Base-by-base conservation (phyloP, 2,329 filamentous ascomycete genomes). In the Fusarium sp. region DNA sequence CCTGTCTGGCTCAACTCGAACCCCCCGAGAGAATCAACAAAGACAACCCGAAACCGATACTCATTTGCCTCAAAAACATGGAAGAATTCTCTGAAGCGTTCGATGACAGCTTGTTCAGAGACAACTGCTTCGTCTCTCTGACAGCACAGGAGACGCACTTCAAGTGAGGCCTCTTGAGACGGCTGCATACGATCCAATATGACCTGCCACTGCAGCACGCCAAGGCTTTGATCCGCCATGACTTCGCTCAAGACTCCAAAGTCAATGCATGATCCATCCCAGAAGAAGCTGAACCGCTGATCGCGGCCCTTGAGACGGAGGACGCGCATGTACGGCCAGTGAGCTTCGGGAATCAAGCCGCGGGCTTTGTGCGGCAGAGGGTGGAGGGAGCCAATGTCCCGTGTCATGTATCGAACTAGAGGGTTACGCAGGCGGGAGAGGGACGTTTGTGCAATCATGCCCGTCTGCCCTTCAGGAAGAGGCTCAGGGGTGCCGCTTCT, bases 181-280 rank as follows among this genome's bases (percentile, higher is more conserved):
- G 61, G 66, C 12, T 72, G 64, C 36, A 74, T 48, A 48, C 65
- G 71, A 11, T 70, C 62, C 5, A 80, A 40, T 3, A 81, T 72
- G 1, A 80, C 63, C 54, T 82, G 79, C 77, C 78, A 81, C 35
- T 81, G 75, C 0, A 81, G 47, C 3, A 81, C 49, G 0, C 73
- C 73, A 5, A 55, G 72, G 3, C 70, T 52, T 0, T 55, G 38
- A 1, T 71, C 62, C 1, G 59, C 61, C 44, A 77, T 67, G 0
- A 75, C 10, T 0, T 55, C 36, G 0, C 65, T 39, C 1, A 81
- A 31, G 1, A 57, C 69, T 0, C 68, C 58, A 24, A 81, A 77
- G 1, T 79, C 74, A 12, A 78, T 70, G 25, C 80, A 79, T 5
- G 67, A 65, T 0, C 72, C 77, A 22, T 74, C 75, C 74, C 77